Base-by-base conservation (phyloP, 2,329 filamentous ascomycete species). In the Fusarium pilosicola region DNA sequence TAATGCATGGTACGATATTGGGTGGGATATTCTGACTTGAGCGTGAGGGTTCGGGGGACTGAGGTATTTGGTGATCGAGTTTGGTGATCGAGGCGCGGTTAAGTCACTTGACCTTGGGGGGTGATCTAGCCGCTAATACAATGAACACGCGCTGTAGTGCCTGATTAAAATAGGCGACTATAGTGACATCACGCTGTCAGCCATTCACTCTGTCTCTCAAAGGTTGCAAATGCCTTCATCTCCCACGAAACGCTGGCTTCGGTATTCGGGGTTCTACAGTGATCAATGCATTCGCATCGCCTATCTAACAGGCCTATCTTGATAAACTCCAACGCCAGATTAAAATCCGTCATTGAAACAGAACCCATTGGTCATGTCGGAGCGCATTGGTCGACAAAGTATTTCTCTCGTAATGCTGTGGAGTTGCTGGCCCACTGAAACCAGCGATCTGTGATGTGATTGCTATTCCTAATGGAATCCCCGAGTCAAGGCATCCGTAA, bases 301-400 rank as follows among this genome's bases (percentile, higher is more conserved):
- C 68, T 72, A 72, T 72, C 70, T 72, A 58, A 44, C 49, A 59
- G 71, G 62, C 70, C 70, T 70, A 73, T 73, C 69, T 73, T 69
- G 48, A 72, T 62, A 55, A 49, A 36, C 41, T n/a, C 32, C 32
- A 38, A 8, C 15, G 11, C 34, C 24, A 64, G 52, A 54, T 65
- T 59, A 32, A 58, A 52, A 74, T 73, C 70, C 70, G 71, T 74
- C 67, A 74, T 74, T 71, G 46, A 74, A 71, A 74, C 38, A 54
- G n/a, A 56, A 62, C 12, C 60, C 46, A 72, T 73, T 73, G 70
- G 70, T 73, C 70, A 73, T 45, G 28, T 17, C n/a, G 11, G 28
- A 41, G 24, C 20, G 59, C 36, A 72, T 72, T 72, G 70, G 70
- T 6, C n/a, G 3, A 3, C 9, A 17, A 2, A n/a, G 3, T 49